A percentile compares a stretch with the other conserved stretches of the same genome.
Conservation (phyloP, 2,329 filamentous ascomycete species). For the Ophiostoma ips region DNA sequence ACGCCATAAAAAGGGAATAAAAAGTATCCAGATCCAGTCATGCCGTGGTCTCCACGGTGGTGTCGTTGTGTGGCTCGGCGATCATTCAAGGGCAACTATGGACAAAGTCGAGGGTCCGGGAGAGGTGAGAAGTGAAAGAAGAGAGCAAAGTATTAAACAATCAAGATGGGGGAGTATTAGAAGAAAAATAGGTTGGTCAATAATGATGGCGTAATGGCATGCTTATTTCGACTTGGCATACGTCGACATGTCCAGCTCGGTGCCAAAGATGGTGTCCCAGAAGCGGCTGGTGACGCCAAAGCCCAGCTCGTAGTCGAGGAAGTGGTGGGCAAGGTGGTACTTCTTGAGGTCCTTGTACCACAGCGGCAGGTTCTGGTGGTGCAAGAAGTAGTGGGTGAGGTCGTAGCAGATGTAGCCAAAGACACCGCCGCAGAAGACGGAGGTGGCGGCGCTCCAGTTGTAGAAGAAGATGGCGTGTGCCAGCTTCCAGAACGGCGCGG, state of each 20-base stretch:
- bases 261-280: constrained; percentile 90
- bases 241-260: constrained; percentile 44
- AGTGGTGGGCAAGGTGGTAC: constrained; percentile 93
- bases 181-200: background rate
- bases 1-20: background rate
- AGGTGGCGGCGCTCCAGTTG: constrained; percentile 69
- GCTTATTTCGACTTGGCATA: constrained; percentile 24
- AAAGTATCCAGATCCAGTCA: constrained; percentile 2
- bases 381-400: constrained; percentile 95
- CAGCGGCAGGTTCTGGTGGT: constrained; percentile 79
- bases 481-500: constrained; percentile 82
- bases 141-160: background rate
- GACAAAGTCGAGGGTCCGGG: background rate
- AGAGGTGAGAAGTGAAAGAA: background rate
- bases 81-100: background rate
- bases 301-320: constrained; percentile 93
- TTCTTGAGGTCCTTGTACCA: constrained; percentile 94
- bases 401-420: constrained; percentile 97
- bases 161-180: background rate
- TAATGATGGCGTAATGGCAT: background rate
- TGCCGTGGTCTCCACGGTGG: background rate
- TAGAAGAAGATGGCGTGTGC: constrained; percentile 71
- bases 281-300: constrained; percentile 94
- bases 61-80: background rate
- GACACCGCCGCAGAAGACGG: constrained; percentile 76